Evolutionary conservation across 768 basidiomycete genomes (phyloP).

Genomic region (Imleria badia): DNA sequence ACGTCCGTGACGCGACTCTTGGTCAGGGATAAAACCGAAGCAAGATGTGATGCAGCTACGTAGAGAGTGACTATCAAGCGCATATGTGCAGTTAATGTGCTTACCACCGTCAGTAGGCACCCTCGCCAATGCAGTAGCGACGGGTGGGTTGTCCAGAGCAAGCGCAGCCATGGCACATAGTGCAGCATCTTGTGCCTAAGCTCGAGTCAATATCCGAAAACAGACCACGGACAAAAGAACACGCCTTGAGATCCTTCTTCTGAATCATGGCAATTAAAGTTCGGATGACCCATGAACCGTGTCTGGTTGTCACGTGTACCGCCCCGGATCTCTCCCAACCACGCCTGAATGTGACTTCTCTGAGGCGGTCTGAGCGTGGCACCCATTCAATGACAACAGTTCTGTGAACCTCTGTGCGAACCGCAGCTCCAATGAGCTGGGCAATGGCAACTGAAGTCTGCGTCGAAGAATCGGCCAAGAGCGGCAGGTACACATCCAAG

Average conservation of each 20-base stretch:
- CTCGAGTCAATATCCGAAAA: neutral
- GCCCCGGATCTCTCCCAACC: slow-evolving; percentile 71
- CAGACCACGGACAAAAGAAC: neutral
- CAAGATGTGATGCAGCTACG: slow-evolving; percentile 28
- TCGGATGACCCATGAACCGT: slow-evolving; percentile 61
- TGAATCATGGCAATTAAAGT: slow-evolving; percentile 48
- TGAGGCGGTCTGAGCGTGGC: slow-evolving; percentile 53
- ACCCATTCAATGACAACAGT: slow-evolving; percentile 58
- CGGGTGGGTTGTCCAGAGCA: slow-evolving; percentile 55
- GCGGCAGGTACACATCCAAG: slow-evolving; percentile 66
- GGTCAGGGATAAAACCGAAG: slow-evolving; percentile 47
- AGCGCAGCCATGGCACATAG: slow-evolving; percentile 65
- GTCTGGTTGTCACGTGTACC: slow-evolving; percentile 37
- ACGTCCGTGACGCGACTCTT: slow-evolving; percentile 61
- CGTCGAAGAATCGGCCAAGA: slow-evolving; percentile 46
- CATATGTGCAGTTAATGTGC: slow-evolving; percentile 21
- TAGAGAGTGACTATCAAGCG: slow-evolving; percentile 3
- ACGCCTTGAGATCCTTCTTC: slow-evolving; percentile 56
- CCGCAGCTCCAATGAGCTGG: slow-evolving; percentile 53
- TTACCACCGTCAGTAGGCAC: slow-evolving; percentile 40
- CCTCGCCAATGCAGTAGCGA: slow-evolving; percentile 52
- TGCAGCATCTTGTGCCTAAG: slow-evolving; percentile 64
- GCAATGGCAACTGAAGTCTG: slow-evolving; percentile 52
- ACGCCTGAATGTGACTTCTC: slow-evolving; percentile 56
- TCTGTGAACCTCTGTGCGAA: slow-evolving; percentile 53